Evolutionary conservation across 805 yeast species (phyloP).

Genomic region (Hanseniaspora valbyensis): DNA sequence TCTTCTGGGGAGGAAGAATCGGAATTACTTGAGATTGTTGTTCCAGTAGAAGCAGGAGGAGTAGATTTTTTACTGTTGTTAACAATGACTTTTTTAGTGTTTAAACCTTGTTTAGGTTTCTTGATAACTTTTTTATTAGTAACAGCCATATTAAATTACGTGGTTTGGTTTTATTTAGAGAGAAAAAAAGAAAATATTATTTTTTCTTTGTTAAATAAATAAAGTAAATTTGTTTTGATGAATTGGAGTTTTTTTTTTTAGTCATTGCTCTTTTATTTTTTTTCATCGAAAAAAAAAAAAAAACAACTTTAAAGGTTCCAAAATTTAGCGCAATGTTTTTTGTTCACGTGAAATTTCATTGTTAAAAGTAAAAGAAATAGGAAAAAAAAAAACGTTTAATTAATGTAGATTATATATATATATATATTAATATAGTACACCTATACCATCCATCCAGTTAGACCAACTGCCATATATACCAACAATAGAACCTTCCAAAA

Average conservation of each 20-base stretch:
- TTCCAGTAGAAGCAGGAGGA: not conserved
- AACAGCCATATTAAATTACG: not conserved
- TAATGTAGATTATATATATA: too few species aligned
- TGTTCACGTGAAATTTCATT: too few species aligned
- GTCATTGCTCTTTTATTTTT: too few species aligned
- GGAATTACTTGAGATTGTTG: not conserved
- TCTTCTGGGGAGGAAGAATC: not conserved
- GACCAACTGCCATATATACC: conserved; percentile 67
- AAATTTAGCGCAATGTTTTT: too few species aligned
- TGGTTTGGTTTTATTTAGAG: not conserved
- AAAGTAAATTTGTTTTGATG: too few species aligned
- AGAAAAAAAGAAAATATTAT: not conserved
- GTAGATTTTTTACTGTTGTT: not conserved
- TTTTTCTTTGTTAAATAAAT: too few species aligned
- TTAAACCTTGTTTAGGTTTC: not conserved
- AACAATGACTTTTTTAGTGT: conserved; percentile 3
- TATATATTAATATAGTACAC: conserved; percentile 49
- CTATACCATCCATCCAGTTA: conserved; percentile 64
- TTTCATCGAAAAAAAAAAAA: too few species aligned
- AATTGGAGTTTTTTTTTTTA: too few species aligned
- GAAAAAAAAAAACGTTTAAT: not conserved
- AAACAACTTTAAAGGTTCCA: too few species aligned
- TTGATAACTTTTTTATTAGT: conserved; percentile 1
- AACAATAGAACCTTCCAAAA: conserved; percentile 46
- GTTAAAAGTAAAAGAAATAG: too few species aligned